Base-by-base conservation (phyloP, 148 eudicot species). In the Fagopyrum tataricum region DNA sequence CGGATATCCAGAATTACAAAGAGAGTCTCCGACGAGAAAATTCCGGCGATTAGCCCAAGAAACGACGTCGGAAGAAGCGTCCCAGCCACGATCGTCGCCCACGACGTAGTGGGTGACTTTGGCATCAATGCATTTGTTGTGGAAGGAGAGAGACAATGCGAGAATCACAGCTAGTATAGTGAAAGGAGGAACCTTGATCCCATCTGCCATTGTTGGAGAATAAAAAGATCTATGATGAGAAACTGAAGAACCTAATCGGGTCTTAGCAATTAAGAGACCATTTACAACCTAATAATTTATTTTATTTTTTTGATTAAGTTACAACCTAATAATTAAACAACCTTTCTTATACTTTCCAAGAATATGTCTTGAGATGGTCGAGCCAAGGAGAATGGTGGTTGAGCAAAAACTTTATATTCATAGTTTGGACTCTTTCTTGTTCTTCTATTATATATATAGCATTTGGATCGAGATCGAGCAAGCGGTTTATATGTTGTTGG, bases 21-120 rank as follows among this genome's bases (percentile, higher is more conserved):
- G 76, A 31, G 79, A 87, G 78, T 91, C 96, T 7, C 96, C 96
- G 46, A 88, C 88, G 23, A 80, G 55, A 78, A 91, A 91, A 73
- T 76, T 74, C 20, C 86, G 83, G 15, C 64, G 77, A 40, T 77
- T 71, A 12, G 87, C 80, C 96, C 92, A 88, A 11, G 87, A 70
- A 43, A 74, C 82, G 55, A 91, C 74, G 73, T 85, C 80, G 5
- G 87, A 68, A n/a, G 83, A 69, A 14, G 82, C 37, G 14, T 84
- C 85, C 93, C 89, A 88, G 6, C 91, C 89, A 11, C 80, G 83
- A 13, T 90, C 91, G 24, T 79, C 85, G 8, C 88, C 91, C 1
- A 84, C 90, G 7, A 91, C 86, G 70, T 89, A 91, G 71, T 87
- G 91, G 43, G 9, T 59, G 14, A 68, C 80, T 53, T 79, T 85